phyloP scores from a whole-genome alignment of 805 yeast genomes.

The Yamadazyma kitorensis region DNA sequence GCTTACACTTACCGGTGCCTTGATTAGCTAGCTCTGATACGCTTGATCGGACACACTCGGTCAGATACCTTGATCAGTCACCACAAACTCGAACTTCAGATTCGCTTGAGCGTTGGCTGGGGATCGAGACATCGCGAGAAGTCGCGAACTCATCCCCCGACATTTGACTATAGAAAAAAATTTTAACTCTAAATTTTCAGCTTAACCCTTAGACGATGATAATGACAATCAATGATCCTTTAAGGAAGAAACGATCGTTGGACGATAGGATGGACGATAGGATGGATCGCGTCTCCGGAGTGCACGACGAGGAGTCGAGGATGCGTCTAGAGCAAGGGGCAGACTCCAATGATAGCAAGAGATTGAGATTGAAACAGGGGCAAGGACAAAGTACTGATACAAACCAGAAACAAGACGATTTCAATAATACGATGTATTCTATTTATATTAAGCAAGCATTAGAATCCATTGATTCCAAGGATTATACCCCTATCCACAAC shows the following conservation, averaged over 20 bases:
- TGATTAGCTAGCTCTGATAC: too few species aligned
- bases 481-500: constrained; percentile 53
- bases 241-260: constrained; percentile 29
- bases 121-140: too few species aligned
- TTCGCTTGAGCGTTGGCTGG: too few species aligned
- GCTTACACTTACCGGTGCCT: too few species aligned
- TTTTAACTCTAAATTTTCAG: not conserved
- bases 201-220: constrained; percentile 20
- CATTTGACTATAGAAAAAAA: not conserved
- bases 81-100: too few species aligned
- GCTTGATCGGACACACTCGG: too few species aligned
- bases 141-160: not conserved
- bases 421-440: constrained; percentile 39
- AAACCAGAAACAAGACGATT: too few species aligned
- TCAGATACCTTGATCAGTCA: too few species aligned
- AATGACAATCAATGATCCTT: constrained; percentile 38
- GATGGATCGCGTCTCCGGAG: constrained; percentile 1
- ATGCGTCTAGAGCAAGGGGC: too few species aligned
- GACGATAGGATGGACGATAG: constrained; percentile 11
- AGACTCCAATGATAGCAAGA: too few species aligned
- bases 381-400: constrained; percentile 5
- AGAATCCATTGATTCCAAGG: constrained; percentile 59
- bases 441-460: constrained; percentile 63
- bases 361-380: constrained; percentile 3
- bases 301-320: constrained; percentile 13